Evolutionary conservation across 1,284 basidiomycete genomes (phyloP), one percentile per base, ranked within the genome.

Genomic region (Apiotrichum veenhuisii): DNA sequence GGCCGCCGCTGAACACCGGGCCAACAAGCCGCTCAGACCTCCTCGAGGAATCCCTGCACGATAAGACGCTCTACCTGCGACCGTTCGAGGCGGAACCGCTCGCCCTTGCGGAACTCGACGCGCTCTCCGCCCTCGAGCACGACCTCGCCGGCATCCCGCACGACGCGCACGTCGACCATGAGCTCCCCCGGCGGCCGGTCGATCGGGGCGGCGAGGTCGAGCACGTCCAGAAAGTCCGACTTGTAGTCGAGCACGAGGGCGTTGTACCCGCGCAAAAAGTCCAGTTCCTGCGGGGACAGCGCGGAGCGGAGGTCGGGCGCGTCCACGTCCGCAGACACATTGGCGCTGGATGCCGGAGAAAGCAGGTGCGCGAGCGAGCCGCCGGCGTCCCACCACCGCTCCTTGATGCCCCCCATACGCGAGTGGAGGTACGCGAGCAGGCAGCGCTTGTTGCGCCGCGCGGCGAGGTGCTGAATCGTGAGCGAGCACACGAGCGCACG

Each of bases 51-150:
- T 4, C 92, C 93, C 69, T 93, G 89, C 1, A 94, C 85, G 66
- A 97, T 89, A 63, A 97, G 81, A 71, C 91, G 86, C 74, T 97
- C 94, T 58, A 97, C 86, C 74, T 95, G 90, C 12, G 87, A 83
- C 63, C 90, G 80, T 46, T 88, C 81, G 50, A 96, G 86, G 79
- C 91, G 84, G 69, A 91, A 93, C 57, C 92, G 79, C 76, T 92
- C 88, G 0, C 92, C 93, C 73, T 87, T 89, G 66, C 84, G 83
- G 71, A 97, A 92, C 72, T 93, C 87, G 57, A 97, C 86, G 58
- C 83, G 84, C 34, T 91, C 91, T 20, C 78, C 74, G 55, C 87
- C 79, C 74, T 96, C 91, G 7, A 93, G 90, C 70, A 92, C 86
- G 41, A 97, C 90, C 50, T 88, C 84, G 3, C 91, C 91, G 59